These are phyloP conservation scores for Calonectria hongkongensis DNA, from an alignment of 2,329 filamentous ascomycete species.

Conservation along the genomic window DNA sequence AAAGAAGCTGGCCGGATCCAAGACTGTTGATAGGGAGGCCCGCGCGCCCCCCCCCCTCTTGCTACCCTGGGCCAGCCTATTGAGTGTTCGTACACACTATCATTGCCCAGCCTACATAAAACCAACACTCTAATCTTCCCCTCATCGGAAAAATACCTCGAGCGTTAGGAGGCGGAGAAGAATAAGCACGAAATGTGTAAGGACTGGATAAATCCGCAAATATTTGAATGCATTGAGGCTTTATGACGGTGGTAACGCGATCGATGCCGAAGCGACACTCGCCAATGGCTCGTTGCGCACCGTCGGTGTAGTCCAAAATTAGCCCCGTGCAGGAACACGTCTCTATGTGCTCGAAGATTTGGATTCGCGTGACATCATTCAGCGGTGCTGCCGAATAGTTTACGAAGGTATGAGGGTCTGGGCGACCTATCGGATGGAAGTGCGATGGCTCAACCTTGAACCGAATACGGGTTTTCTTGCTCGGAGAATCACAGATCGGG, in stretches of 20 bases:
- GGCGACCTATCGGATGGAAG: neutral
- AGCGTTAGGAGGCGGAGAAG: neutral
- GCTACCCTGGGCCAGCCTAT: neutral
- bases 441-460: neutral
- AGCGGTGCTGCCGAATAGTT: slow-evolving; percentile 9
- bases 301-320: neutral
- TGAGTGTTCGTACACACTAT: neutral
- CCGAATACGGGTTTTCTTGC: neutral
- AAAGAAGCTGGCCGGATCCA: neutral
- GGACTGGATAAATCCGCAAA: neutral
- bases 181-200: neutral
- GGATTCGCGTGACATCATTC: neutral
- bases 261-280: slow-evolving; percentile 2
- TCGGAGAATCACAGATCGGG: neutral
- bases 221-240: neutral
- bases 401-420: neutral
- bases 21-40: neutral
- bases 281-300: neutral
- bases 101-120: neutral
- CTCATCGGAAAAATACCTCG: neutral
- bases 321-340: neutral
- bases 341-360: neutral
- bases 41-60: neutral
- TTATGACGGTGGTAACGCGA: neutral
- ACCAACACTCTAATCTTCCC: slow-evolving; percentile 3